These are phyloP conservation scores for Neurospora sp. DNA, from an alignment of 2,329 filamentous ascomycete species.

Conservation along the genomic window DNA sequence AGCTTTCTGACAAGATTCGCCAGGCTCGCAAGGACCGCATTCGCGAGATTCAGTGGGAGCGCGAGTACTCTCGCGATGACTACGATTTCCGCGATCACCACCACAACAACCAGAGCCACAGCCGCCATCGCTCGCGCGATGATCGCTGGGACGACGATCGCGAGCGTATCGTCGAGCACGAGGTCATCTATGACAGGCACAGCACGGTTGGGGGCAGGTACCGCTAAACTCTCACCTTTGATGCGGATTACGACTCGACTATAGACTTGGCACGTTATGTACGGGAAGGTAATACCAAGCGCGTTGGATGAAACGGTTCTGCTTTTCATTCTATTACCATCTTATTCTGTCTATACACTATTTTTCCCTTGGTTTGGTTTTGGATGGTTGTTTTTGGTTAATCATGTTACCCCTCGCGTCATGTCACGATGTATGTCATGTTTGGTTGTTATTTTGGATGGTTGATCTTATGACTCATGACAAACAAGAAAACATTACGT, in stretches of 20 bases:
- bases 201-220: neutral
- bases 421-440: neutral
- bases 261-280: neutral
- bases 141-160: constrained; percentile 48
- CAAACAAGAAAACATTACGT: neutral
- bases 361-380: neutral
- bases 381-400: neutral
- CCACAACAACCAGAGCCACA: constrained; percentile 19
- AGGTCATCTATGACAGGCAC: constrained; percentile 49
- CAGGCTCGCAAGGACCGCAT: constrained; percentile 44
- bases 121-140: constrained; percentile 17
- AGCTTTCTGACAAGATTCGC: constrained; percentile 74
- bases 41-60: constrained; percentile 48
- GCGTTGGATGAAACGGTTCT: neutral
- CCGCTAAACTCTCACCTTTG: neutral
- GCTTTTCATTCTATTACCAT: neutral
- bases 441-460: neutral
- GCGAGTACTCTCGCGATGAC: constrained; percentile 38
- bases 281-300: neutral
- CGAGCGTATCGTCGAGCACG: constrained; percentile 56
- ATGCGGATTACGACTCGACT: neutral
- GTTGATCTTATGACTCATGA: neutral
- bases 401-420: neutral
- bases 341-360: neutral
- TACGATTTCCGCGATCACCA: constrained; percentile 23